Evolutionary conservation across 139 green algal genomes (phyloP), one percentile per base, ranked within the genome.

Genomic region (Chlamydomonas sp.): DNA sequence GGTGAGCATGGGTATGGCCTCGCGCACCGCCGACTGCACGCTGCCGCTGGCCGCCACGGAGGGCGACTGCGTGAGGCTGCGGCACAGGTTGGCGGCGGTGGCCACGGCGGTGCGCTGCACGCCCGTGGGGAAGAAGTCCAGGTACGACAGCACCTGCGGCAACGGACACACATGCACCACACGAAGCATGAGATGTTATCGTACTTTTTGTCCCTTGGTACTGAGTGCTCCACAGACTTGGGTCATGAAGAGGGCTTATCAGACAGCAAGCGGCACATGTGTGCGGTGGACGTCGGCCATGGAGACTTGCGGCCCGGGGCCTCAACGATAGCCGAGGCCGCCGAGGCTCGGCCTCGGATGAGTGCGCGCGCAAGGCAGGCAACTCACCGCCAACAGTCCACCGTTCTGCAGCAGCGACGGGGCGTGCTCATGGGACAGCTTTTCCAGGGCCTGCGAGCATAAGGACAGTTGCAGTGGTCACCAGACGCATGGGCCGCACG

Each of bases 121-220:
- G 4, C 97, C 94, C 0, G 95, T 98, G 4, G 95, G 94, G 89
- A 99, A 99, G 80, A 99, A 99, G 90, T 99, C 97, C 9, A 99
- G 90, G 83, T 97, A 99, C n/a, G 93, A 96, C 10, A 99, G 94
- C 79, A 97, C 90, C 88, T 93, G 85, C n/a, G 16, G 5, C 57
- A 0, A 4, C 49, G 77, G 9, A 57, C 62, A 16, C 10, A 57
- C 60, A 16, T 15, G 31, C 31, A 49, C 31, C 31, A 49, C 0
- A 49, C 31, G 31, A 49, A 49, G 31, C 31, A 49, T 49, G 31
- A 49, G 31, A 49, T 49, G 31, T 49, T 49, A 49, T 49, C 31
- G 31, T 49, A 49, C 31, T 49, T 49, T 49, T 49, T 49, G 31
- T 49, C 31, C 31, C 31, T 49, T 49, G 31, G 31, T 49, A 49